A percentile compares a stretch with the other conserved stretches of the same genome.
Evolutionary conservation across 202 grass and related monocot genomes (phyloP).

Genomic region (Elaeis oleifera): DNA sequence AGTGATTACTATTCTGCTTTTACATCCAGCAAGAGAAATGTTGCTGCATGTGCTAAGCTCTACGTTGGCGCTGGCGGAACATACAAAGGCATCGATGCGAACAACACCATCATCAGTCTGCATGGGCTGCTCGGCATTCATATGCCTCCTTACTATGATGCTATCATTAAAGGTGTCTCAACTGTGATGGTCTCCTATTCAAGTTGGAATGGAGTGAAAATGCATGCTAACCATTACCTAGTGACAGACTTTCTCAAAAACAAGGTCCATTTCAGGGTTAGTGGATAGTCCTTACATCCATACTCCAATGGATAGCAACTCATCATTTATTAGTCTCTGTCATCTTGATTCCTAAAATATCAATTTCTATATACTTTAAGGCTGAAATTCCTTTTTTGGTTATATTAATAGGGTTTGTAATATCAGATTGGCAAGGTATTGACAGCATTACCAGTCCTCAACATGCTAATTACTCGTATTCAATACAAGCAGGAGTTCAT

Average conservation of each 20-base stretch:
- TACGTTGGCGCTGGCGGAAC: constrained; percentile 80
- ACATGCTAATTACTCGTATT: constrained; percentile 50
- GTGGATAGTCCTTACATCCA: background rate
- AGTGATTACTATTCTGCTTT: background rate
- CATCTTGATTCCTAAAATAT: too few species aligned
- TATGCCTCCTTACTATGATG: constrained; percentile 63
- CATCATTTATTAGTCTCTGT: too few species aligned
- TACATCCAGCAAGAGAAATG: constrained; percentile 24
- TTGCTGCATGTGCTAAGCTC: constrained; percentile 74
- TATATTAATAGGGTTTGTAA: constrained; percentile 40
- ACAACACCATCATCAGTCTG: constrained; percentile 53
- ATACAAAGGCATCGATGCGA: constrained; percentile 48
- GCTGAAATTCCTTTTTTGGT: constrained; percentile 1
- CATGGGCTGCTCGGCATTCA: constrained; percentile 57
- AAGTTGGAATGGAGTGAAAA: constrained; percentile 71
- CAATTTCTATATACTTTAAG: too few species aligned
- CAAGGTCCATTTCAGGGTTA: constrained; percentile 54
- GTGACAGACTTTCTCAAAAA: constrained; percentile 63
- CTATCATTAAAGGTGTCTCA: constrained; percentile 51
- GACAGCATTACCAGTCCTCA: constrained; percentile 48
- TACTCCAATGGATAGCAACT: too few species aligned
- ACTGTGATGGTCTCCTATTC: constrained; percentile 79
- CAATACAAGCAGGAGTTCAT: constrained; percentile 46
- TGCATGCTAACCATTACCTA: constrained; percentile 64
- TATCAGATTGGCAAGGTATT: constrained; percentile 75